A percentile compares a stretch with the other conserved stretches of the same genome.
Evolutionary conservation across 225 moss, liverwort and hornwort species (phyloP).

Genomic region (Antitrichia curtipendula): DNA sequence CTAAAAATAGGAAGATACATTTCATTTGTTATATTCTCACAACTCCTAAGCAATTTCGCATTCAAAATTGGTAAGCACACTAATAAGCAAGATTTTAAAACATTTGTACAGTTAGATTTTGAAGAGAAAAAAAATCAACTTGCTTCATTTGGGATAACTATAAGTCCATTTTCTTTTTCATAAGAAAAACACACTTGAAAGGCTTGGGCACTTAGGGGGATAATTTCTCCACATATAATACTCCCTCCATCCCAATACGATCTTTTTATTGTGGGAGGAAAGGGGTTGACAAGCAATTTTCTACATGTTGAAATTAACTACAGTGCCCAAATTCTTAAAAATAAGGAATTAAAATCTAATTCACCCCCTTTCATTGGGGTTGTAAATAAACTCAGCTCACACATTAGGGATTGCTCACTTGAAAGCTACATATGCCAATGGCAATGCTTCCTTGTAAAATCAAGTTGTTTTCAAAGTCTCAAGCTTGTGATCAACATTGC

Average conservation of each 20-base stretch:
- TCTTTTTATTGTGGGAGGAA: accelerated
- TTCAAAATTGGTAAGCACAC: too few relatives aligned
- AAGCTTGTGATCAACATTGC: accelerated
- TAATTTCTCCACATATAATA: neutral
- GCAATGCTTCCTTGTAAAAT: neutral
- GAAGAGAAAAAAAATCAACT: too few relatives aligned
- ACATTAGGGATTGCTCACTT: neutral
- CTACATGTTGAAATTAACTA: neutral
- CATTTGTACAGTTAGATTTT: too few relatives aligned
- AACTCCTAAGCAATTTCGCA: too few relatives aligned
- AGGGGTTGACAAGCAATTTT: accelerated
- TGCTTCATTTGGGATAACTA: too few relatives aligned
- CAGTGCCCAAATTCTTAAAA: neutral
- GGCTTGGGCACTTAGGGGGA: too few relatives aligned
- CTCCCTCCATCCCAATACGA: neutral
- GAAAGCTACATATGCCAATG: neutral
- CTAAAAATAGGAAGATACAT: too few relatives aligned
- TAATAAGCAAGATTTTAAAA: too few relatives aligned
- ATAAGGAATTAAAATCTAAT: neutral
- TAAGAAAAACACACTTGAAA: too few relatives aligned
- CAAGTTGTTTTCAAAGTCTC: neutral
- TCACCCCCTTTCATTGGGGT: accelerated
- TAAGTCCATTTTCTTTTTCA: too few relatives aligned
- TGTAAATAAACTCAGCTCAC: neutral
- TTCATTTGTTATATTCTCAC: too few relatives aligned